phyloP scores from a whole-genome alignment of 352 stramenopile species.

The Phytophthora pluvialis region DNA sequence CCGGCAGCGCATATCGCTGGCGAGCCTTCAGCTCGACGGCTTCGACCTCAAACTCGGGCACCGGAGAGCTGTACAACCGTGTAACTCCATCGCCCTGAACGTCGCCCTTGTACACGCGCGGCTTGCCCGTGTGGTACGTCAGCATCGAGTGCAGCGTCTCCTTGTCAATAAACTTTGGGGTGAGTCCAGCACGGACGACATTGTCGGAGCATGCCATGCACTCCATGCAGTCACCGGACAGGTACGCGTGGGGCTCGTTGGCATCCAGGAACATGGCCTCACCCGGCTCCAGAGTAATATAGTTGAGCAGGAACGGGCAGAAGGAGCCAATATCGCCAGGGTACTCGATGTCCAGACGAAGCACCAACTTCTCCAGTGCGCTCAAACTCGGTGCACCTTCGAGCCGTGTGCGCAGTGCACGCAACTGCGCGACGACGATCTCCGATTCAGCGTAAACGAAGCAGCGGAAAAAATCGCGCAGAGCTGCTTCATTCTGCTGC shows the following conservation, averaged over 20 bases:
- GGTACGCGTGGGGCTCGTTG: slow-evolving; percentile 99
- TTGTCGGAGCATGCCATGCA: slow-evolving; percentile 99
- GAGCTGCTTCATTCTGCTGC: slow-evolving; percentile 44
- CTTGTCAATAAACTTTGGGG: slow-evolving; percentile 99
- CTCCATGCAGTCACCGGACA: slow-evolving; percentile 96
- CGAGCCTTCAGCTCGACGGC: slow-evolving; percentile 47
- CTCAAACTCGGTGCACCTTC: slow-evolving; percentile 37
- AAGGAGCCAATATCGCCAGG: slow-evolving; percentile 97
- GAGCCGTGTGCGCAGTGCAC: slow-evolving; percentile 80
- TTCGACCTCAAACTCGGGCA: slow-evolving; percentile 93
- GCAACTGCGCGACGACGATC: slow-evolving; percentile 75
- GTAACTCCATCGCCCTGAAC: slow-evolving; percentile 46
- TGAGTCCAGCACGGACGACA: slow-evolving; percentile 98
- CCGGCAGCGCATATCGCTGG: slow-evolving; percentile 44
- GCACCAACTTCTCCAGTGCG: slow-evolving; percentile 80
- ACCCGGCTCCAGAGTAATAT: slow-evolving; percentile 94
- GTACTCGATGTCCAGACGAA: slow-evolving; percentile 95
- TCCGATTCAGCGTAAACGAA: slow-evolving; percentile 83
- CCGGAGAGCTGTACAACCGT: slow-evolving; percentile 90
- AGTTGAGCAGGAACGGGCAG: slow-evolving; percentile 98
- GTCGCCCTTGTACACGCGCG: slow-evolving; percentile 38
- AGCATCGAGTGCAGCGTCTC: slow-evolving; percentile 97
- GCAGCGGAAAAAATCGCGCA: slow-evolving; percentile 77
- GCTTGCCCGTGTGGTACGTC: slow-evolving; percentile 88
- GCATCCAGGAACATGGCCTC: slow-evolving; percentile 98